These are phyloP conservation scores for Leishmania aethiopica DNA, from an alignment of 208 protist species.

Conservation along the genomic window DNA sequence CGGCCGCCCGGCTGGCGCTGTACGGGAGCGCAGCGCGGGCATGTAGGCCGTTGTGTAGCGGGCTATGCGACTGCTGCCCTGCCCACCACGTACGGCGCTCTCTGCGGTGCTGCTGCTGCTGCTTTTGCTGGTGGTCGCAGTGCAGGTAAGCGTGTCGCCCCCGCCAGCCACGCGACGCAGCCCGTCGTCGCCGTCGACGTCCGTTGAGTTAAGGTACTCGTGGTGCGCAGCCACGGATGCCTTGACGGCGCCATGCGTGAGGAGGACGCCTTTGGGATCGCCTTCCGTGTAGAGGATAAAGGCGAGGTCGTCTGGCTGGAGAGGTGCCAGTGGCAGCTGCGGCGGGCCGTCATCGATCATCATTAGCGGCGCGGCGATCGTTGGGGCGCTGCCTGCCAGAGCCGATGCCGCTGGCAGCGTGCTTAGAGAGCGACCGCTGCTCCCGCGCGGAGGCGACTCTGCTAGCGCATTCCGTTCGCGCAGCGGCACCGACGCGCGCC, in stretches of 20 bases:
- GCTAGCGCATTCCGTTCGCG: background rate
- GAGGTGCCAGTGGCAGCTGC: slow-evolving; percentile 19
- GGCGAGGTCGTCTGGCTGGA: slow-evolving; percentile 50
- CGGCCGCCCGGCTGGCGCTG: slow-evolving; percentile 28
- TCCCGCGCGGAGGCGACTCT: background rate
- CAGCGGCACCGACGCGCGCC: background rate
- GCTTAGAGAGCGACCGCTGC: background rate
- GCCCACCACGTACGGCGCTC: background rate
- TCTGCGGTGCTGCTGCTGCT: background rate
- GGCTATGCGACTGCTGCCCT: slow-evolving; percentile 5
- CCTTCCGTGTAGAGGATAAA: slow-evolving; percentile 86
- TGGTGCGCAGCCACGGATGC: slow-evolving; percentile 43
- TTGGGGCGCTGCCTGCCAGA: background rate
- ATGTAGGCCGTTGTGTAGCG: slow-evolving; percentile 19
- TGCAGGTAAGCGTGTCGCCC: background rate
- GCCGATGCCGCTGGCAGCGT: background rate
- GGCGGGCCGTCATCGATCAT: background rate
- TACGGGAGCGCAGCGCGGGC: slow-evolving; percentile 29
- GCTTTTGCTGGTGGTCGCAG: background rate
- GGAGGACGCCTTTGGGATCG: slow-evolving; percentile 79
- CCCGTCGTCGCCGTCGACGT: slow-evolving; percentile 21
- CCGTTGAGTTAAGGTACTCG: slow-evolving; percentile 35
- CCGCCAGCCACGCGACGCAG: background rate
- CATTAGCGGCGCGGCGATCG: background rate
- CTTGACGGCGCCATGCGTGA: slow-evolving; percentile 70